phyloP scores from a whole-genome alignment of 176 grass and related monocot species.

The Leersia perrieri region DNA sequence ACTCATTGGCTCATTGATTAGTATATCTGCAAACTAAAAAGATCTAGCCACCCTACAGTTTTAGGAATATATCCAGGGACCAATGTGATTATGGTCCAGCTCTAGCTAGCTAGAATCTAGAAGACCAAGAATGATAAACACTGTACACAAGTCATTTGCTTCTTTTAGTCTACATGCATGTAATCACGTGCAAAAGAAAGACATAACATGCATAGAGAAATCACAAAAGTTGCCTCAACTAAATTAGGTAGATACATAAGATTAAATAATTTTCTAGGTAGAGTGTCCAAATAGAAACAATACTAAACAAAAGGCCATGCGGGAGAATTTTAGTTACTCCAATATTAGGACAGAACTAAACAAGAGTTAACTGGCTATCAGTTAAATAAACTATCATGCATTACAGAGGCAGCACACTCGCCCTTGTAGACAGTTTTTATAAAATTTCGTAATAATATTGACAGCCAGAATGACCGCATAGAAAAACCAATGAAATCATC shows the following conservation, averaged over 20 bases:
- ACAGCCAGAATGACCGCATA: not conserved
- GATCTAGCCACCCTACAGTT: not conserved
- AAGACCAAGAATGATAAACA: not conserved
- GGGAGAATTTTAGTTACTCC: not conserved
- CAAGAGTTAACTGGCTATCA: not conserved
- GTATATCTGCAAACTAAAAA: slow-evolving; percentile 14
- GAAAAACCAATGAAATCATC: slow-evolving; percentile 4
- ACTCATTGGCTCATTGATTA: not conserved
- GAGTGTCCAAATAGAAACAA: not conserved
- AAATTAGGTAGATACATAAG: slow-evolving; percentile 1
- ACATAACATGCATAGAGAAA: slow-evolving; percentile 22
- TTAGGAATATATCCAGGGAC: slow-evolving; percentile 2
- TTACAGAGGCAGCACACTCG: not conserved
- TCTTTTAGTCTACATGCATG: slow-evolving; percentile 15
- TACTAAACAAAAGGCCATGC: not conserved
- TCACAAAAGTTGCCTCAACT: not conserved
- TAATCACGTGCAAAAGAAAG: slow-evolving; percentile 24
- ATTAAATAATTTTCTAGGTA: slow-evolving; percentile 21
- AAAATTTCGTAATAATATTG: not conserved
- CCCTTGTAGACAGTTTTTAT: not conserved
- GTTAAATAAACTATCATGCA: slow-evolving; percentile 7
- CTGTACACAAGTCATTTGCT: not conserved
- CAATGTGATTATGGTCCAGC: slow-evolving; percentile 8
- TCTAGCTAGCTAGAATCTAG: not conserved
- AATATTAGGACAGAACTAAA: slow-evolving; percentile 6